Conservation (phyloP, 1,284 basidiomycete species). For the Amylostereum areolatum region DNA sequence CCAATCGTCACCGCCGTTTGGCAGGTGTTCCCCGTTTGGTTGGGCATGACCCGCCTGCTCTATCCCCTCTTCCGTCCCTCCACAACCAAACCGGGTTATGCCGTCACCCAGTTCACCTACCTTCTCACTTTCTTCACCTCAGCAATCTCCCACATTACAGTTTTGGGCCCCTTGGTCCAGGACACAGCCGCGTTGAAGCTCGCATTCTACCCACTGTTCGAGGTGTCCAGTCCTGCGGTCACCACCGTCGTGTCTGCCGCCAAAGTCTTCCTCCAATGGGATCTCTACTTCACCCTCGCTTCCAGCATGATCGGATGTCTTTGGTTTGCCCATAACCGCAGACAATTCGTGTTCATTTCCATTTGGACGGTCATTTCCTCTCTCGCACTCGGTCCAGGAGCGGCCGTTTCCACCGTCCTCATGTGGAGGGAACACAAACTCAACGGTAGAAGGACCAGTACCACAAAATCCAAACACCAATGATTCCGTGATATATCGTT, state of each 20-base stretch:
- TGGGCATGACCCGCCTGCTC: slow-evolving; percentile 21
- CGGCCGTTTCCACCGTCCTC: slow-evolving; percentile 34
- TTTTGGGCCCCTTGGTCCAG: slow-evolving; percentile 22
- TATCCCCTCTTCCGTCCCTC: slow-evolving; percentile 13
- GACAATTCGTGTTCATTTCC: slow-evolving; percentile 10
- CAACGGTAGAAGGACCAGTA: slow-evolving; percentile 8
- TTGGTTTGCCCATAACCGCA: slow-evolving; percentile 30
- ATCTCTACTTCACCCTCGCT: slow-evolving; percentile 27
- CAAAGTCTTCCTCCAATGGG: slow-evolving; percentile 41
- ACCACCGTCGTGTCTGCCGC: slow-evolving; percentile 19
- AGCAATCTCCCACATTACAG: slow-evolving; percentile 30
- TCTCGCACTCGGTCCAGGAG: slow-evolving; percentile 35
- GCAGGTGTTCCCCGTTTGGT: slow-evolving; percentile 38
- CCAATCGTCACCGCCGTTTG: slow-evolving; percentile 34
- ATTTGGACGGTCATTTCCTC: slow-evolving; percentile 31
- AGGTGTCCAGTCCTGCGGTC: slow-evolving; percentile 1
- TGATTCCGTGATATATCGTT: too few relatives aligned
- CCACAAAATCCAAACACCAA: neutral
- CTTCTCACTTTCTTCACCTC: slow-evolving; percentile 29
- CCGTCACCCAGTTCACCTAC: slow-evolving; percentile 28
- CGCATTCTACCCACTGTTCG: slow-evolving; percentile 6
- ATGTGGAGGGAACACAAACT: slow-evolving; percentile 35
- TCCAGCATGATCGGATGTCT: slow-evolving; percentile 32
- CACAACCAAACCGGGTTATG: slow-evolving; percentile 28
- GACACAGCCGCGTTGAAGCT: slow-evolving; percentile 5